Percentiles rank a stretch among this genome's conserved stretches.
These are phyloP conservation scores for Ganoderma multipileum DNA, from an alignment of 1,284 basidiomycete species.

Conservation along the genomic window DNA sequence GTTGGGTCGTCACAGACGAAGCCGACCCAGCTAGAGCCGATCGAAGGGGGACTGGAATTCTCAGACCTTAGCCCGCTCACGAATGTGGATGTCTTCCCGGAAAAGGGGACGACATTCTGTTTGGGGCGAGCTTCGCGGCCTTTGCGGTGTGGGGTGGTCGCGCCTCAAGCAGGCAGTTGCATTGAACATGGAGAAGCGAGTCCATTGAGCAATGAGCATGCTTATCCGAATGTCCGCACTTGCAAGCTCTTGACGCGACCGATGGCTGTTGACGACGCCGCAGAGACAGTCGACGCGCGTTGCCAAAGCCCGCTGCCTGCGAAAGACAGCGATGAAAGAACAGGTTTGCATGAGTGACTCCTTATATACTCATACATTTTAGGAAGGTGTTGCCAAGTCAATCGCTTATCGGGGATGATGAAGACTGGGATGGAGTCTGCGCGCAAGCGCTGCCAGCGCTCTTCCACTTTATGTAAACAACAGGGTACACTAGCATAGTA, in stretches of 20 bases:
- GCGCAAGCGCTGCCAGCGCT: too few species aligned
- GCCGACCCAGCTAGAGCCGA: constrained; percentile 21
- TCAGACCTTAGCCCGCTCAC: constrained; percentile 27
- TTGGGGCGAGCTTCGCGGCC: constrained; percentile 29
- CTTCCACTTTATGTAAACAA: too few species aligned
- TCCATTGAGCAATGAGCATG: background rate
- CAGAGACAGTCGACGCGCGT: background rate
- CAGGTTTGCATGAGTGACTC: background rate
- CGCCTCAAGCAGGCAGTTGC: background rate
- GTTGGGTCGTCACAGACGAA: constrained; percentile 18
- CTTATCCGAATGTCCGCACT: background rate
- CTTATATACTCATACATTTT: background rate
- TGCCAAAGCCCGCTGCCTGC: constrained; percentile 1
- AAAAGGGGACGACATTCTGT: constrained; percentile 16
- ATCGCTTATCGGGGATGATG: background rate
- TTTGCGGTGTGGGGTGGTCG: constrained; percentile 23
- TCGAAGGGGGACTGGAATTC: constrained; percentile 20
- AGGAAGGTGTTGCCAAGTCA: too few species aligned
- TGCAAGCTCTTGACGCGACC: constrained; percentile 3
- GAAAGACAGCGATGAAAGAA: background rate
- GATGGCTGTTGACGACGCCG: background rate
- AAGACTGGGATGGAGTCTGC: too few species aligned
- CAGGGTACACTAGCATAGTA: too few species aligned
- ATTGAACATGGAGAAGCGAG: background rate
- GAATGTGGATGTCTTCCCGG: constrained; percentile 16